Base-by-base conservation (phyloP, 2,329 filamentous ascomycete genomes). In the Fusarium sp. region DNA sequence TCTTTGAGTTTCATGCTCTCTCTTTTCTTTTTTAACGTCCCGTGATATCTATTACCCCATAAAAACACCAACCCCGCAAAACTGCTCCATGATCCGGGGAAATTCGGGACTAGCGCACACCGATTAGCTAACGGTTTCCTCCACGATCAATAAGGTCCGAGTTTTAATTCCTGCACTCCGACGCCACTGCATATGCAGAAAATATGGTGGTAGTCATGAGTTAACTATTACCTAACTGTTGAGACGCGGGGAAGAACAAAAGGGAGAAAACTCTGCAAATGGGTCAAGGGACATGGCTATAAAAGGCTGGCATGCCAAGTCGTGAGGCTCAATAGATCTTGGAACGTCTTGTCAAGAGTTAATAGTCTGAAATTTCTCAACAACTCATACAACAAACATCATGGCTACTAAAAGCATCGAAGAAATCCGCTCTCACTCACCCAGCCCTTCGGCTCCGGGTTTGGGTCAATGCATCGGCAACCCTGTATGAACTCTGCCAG, bases 121-220 rank as follows among this genome's bases (percentile, higher is more conserved):
- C n/a, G n/a, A 70, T 70, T 70, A 70, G 67, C 67, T 70, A 70
- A 70, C 38, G 54, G 67, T 67, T 67, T 67, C 61, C 55, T 67
- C 37, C 35, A 45, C 32, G 20, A 9, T 44, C 26, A 33, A 23
- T 15, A 54, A 55, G 57, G 17, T 50, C 54, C 27, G 27, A 45
- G 26, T 69, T 62, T 65, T 53, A 30, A 30, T 40, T 57, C 32
- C 17, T 70, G 18, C 46, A 42, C 52, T 52, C 41, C 30, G 14
- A 60, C 53, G 52, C 61, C 61, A 65, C 38, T 37, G 33, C 30
- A 44, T 41, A 14, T 30, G 17, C 20, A 33, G 40, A 37, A 26
- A 46, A 52, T 38, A 17, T 37, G 30, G 41, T 49, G 17, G 37
- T 35, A 44, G 14, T 27, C 3, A 52, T 70, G 48, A 37, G 41